These are phyloP conservation scores for Logfia minima DNA, from an alignment of 129 eudicot species.

Conservation along the genomic window DNA sequence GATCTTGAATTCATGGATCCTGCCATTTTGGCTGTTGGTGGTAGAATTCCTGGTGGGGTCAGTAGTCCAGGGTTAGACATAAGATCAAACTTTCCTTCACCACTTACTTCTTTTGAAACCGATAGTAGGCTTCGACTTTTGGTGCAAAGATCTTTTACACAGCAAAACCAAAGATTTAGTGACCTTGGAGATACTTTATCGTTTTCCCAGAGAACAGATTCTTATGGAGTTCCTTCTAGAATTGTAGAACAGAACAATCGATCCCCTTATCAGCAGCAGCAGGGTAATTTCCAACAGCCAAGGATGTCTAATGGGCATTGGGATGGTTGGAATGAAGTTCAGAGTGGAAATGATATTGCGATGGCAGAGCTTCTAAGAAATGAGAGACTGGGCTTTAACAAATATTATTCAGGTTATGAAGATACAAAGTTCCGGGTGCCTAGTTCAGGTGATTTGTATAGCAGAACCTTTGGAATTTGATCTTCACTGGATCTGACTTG, in stretches of 20 bases:
- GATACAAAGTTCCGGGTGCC: slow-evolving; percentile 72
- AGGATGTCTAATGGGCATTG: slow-evolving; percentile 78
- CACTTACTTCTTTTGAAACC: slow-evolving; percentile 50
- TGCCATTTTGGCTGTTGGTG: slow-evolving; percentile 94
- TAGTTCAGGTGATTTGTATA: slow-evolving; percentile 64
- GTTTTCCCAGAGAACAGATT: slow-evolving; percentile 48
- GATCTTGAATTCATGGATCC: slow-evolving; percentile 95
- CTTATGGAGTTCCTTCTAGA: slow-evolving; percentile 64
- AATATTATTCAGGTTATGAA: slow-evolving; percentile 63
- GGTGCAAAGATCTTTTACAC: slow-evolving; percentile 68
- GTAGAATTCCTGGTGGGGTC: slow-evolving; percentile 62
- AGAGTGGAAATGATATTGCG: slow-evolving; percentile 55
- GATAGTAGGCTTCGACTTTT: slow-evolving; percentile 68
- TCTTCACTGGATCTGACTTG: slow-evolving; percentile 11
- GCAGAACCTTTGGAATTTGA: slow-evolving; percentile 71
- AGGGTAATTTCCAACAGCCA: slow-evolving; percentile 46
- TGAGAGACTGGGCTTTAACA: slow-evolving; percentile 71
- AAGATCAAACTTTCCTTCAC: slow-evolving; percentile 54
- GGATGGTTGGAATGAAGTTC: slow-evolving; percentile 90
- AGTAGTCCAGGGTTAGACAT: slow-evolving; percentile 50
- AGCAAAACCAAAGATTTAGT: slow-evolving; percentile 59
- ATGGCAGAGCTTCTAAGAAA: slow-evolving; percentile 73
- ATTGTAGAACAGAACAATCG: slow-evolving; percentile 53
- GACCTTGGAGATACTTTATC: slow-evolving; percentile 46
- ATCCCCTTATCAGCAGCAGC: slow-evolving; percentile 53